Percentiles rank a stretch among this genome's conserved stretches.
Evolutionary conservation across 176 grass and related monocot species (phyloP).

Genomic region (Juncus effusus): DNA sequence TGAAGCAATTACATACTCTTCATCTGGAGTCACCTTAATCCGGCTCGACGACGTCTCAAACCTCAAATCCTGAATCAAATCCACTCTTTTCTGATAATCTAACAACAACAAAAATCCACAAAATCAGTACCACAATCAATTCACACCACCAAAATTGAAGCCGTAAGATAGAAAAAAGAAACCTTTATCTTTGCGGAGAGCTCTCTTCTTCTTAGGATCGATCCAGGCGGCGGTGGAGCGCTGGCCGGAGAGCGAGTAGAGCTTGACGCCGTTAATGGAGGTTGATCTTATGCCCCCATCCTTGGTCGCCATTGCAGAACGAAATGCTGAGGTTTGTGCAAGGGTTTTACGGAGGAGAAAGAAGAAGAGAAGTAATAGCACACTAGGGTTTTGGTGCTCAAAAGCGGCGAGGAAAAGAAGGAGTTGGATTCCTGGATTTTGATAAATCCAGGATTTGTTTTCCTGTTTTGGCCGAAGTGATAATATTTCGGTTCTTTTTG

Average conservation of each 20-base stretch:
- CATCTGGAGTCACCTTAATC: slow-evolving; percentile 68
- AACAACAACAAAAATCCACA: slow-evolving; percentile 10
- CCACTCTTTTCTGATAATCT: slow-evolving; percentile 72
- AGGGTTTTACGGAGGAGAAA: background rate
- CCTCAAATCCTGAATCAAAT: slow-evolving; percentile 83
- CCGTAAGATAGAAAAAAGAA: background rate
- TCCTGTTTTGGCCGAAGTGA: too few species aligned
- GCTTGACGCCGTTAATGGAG: slow-evolving; percentile 83
- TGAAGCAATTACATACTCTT: slow-evolving; percentile 74
- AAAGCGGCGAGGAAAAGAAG: too few species aligned
- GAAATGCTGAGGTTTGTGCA: background rate
- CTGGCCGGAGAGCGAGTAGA: slow-evolving; percentile 56
- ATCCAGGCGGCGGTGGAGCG: slow-evolving; percentile 52
- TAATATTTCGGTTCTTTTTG: too few species aligned
- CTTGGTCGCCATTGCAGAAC: slow-evolving; percentile 6
- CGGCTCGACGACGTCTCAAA: slow-evolving; percentile 72
- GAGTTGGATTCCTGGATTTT: too few species aligned
- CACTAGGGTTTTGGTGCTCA: background rate
- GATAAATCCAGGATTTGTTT: too few species aligned
- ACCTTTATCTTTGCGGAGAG: slow-evolving; percentile 69
- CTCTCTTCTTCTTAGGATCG: slow-evolving; percentile 58
- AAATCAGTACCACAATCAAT: background rate
- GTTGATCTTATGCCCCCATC: slow-evolving; percentile 56
- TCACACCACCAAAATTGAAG: background rate
- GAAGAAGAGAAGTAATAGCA: background rate